Evolutionary conservation across 164 flowering plant genomes (phyloP), one percentile per base, ranked within the genome.

Genomic region (Malania oleifera): DNA sequence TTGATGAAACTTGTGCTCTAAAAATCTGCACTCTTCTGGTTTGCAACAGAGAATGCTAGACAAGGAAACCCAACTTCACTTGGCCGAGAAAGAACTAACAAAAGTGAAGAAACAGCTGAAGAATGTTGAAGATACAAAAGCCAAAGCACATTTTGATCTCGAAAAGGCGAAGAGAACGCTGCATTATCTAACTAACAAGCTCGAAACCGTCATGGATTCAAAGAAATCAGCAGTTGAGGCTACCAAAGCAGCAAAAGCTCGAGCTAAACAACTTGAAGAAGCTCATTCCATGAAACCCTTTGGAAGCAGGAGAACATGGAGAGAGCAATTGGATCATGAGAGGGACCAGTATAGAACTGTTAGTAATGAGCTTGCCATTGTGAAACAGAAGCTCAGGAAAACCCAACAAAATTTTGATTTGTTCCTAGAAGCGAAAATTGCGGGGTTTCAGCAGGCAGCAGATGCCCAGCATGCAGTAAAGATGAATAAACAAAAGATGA

Each of bases 31-130:
- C 2, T 7, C 6, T 6, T 2, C 31, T 49, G 40, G 1, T 49
- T 50, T 26, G 3, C 10, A n/a, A 27, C 71, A 84, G 82, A 74
- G 62, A 39, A 78, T 72, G 15, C 43, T 80, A 8, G 82, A 74
- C 70, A 78, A 77, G 72, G 87, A 84, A 73, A 75, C 82, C n/a
- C 82, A 82, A 61, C 78, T 80, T 40, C 74, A 77, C 19, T 61
- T 82, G 68, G 68, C 83, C 1, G 69, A 73, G 53, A 77, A 61
- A 47, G 81, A 79, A 53, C 60, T 82, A 0, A 61, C 63, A 55
- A 68, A 65, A 70, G 60, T 69, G 14, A 82, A 77, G 60, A 71
- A 73, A 31, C 72, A 63, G 56, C 58, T 82, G 15, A 73, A 71
- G 48, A 68, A 25, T 52, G 64, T 79, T 0, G 80, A 80, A 52